Base-by-base conservation (phyloP, 2,329 filamentous ascomycete genomes). In the Colletotrichum paranaense region DNA sequence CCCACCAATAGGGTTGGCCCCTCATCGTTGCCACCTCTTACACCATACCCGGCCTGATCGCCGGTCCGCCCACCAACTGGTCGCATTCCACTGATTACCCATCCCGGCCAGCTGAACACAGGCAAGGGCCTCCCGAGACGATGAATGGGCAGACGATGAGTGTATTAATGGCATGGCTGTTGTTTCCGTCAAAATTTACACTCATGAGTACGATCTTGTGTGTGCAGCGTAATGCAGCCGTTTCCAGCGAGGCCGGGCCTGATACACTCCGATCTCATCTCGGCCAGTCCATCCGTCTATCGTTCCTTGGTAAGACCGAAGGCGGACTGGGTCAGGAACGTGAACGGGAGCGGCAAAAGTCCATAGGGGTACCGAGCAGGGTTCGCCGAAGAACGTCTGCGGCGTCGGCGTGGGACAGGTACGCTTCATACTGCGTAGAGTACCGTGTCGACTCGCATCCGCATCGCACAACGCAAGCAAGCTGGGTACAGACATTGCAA, bases 41-140 rank as follows among this genome's bases (percentile, higher is more conserved):
- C 32, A 19, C 19, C 30, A 5, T 26, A 38, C 30, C 58, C 52
- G 24, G 57, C 58, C 30, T 69, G 58, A 64, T 72, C 58, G 69
- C 58, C 69, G 68, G 46, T 62, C 63, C 49, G 57, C 32, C 42
- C 49, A 46, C 64, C 62, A 60, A 55, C 28, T 16, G 68, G 58
- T 62, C 38, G n/a, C 30, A 38, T 63, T 68, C 52, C 63, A 67
- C 63, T 57, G 35, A 38, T 46, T 42, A 38, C 66, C 11, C 28
- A 63, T 55, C 69, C 65, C 59, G 42, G 59, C 49, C 64, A 62
- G 68, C 69, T 72, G 69, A 72, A 69, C 58, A 57, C 69, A 16
- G 62, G 14, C 35, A 72, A 68, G 32, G 62, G 12, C 35, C 52
- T 68, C 53, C 65, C 30, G 65, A 59, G 22, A 42, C 22, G 32